A percentile compares a stretch with the other conserved stretches of the same genome.
These are phyloP conservation scores for Acanthamoeba healyi DNA, from an alignment of 208 protist genomes.

Conservation along the genomic window DNA sequence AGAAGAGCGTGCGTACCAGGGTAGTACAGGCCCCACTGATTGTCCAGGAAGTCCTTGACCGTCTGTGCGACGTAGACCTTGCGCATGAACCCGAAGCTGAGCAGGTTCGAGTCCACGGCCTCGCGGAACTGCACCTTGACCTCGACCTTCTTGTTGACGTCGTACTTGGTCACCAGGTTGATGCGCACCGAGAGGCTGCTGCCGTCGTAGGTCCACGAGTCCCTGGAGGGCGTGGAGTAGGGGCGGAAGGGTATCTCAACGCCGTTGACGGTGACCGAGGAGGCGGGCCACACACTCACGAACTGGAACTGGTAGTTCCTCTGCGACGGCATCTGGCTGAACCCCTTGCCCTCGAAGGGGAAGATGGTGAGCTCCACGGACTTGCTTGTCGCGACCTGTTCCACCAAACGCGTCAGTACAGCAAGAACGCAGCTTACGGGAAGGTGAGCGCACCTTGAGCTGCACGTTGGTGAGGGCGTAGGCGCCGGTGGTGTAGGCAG, in stretches of 20 bases:
- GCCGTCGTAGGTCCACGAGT: conserved; percentile 64
- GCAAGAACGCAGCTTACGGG: background rate
- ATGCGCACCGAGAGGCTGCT: conserved; percentile 39
- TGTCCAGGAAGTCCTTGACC: conserved; percentile 35
- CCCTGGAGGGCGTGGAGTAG: background rate
- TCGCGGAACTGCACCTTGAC: conserved; percentile 8
- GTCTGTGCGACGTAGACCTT: conserved; percentile 65
- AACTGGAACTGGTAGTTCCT: conserved; percentile 67
- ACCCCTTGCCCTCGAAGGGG: conserved; percentile 35
- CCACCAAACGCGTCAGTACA: background rate
- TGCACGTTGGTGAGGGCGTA: conserved; percentile 47
- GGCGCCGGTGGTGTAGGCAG: conserved; percentile 8
- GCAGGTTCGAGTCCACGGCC: conserved; percentile 6
- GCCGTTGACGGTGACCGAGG: conserved; percentile 54
- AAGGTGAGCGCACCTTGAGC: background rate
- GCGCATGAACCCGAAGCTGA: conserved; percentile 58
- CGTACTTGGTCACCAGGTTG: conserved; percentile 63
- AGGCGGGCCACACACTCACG: conserved; percentile 15
- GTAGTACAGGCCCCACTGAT: conserved; percentile 43
- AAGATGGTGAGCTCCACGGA: conserved; percentile 26
- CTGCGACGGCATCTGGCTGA: conserved; percentile 6
- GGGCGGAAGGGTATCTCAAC: conserved; percentile 46
- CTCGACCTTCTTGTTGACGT: conserved; percentile 1
- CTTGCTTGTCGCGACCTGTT: background rate
- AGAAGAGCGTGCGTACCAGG: background rate